Percentiles rank a stretch among this genome's conserved stretches.
These are phyloP conservation scores for Mycosphaerella arachidis DNA, from an alignment of 2,329 filamentous ascomycete genomes.

Conservation along the genomic window DNA sequence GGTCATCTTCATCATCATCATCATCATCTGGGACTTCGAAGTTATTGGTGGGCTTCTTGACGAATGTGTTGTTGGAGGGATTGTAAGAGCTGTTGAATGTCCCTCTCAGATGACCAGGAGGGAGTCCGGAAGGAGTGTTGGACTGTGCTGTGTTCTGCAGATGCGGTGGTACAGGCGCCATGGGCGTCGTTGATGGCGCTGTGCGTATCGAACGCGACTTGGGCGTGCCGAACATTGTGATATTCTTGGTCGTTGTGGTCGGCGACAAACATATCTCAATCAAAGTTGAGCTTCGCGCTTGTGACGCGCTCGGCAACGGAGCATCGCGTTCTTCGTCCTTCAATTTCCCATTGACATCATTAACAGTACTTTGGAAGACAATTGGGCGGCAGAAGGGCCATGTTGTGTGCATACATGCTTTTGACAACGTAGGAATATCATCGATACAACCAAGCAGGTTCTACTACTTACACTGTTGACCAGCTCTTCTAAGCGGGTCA, in stretches of 20 bases:
- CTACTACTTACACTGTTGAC: too few species aligned
- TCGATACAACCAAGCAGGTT: too few species aligned
- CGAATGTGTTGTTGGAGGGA: slow-evolving; percentile 27
- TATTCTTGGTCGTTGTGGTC: too few species aligned
- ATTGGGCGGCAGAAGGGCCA: too few species aligned
- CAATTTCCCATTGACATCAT: too few species aligned
- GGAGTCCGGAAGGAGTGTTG: slow-evolving; percentile 34
- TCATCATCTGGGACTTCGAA: slow-evolving; percentile 33
- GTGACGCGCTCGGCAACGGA: not conserved
- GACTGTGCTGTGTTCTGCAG: slow-evolving; percentile 27
- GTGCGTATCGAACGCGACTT: slow-evolving; percentile 23
- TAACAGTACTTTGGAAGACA: too few species aligned
- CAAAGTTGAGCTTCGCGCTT: slow-evolving; percentile 7
- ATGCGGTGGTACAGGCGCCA: slow-evolving; percentile 32
- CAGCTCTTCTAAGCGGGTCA: too few species aligned
- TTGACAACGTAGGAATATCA: too few species aligned
- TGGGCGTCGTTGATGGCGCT: slow-evolving; percentile 36
- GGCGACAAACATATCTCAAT: not conserved
- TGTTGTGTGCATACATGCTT: too few species aligned
- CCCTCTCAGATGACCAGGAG: slow-evolving; percentile 26
- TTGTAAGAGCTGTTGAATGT: slow-evolving; percentile 33
- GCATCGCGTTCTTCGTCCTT: too few species aligned
- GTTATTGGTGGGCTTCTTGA: slow-evolving; percentile 19
- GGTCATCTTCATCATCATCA: slow-evolving; percentile 29
- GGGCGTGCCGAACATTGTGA: slow-evolving; percentile 23